A percentile compares a stretch with the other conserved stretches of the same genome.
phyloP scores from a whole-genome alignment of 176 grass and related monocot genomes.

The Eleusine indica region DNA sequence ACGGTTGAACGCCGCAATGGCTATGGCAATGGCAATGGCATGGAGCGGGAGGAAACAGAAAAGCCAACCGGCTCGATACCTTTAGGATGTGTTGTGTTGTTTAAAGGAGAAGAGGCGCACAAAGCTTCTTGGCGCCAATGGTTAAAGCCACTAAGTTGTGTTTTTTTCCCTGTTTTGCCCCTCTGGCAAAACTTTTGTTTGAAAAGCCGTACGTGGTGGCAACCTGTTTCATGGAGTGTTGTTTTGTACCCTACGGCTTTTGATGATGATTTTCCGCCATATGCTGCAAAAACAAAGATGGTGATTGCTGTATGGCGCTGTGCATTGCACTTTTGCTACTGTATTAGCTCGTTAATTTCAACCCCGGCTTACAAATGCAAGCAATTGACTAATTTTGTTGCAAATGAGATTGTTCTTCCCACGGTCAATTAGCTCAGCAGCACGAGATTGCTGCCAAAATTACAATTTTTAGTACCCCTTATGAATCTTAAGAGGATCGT shows the following conservation, averaged over 20 bases:
- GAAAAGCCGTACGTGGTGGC: too few species aligned
- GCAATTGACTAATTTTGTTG: neutral
- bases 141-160: neutral
- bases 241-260: neutral
- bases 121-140: slow-evolving; percentile 36
- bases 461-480: neutral
- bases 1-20: slow-evolving; percentile 2
- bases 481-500: neutral
- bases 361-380: neutral
- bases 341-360: neutral
- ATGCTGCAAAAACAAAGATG: neutral
- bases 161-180: slow-evolving; percentile 43
- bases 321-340: neutral
- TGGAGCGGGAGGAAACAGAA: neutral
- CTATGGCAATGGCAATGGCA: neutral
- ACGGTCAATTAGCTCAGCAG: neutral
- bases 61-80: neutral
- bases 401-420: neutral
- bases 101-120: slow-evolving; percentile 7
- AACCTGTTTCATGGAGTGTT: neutral
- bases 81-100: slow-evolving; percentile 12
- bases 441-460: neutral
- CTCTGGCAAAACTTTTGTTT: neutral
- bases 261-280: neutral
- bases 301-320: neutral